Evolutionary conservation across 345 rosid species (phyloP).

Genomic region (Gossypium mustelinum): DNA sequence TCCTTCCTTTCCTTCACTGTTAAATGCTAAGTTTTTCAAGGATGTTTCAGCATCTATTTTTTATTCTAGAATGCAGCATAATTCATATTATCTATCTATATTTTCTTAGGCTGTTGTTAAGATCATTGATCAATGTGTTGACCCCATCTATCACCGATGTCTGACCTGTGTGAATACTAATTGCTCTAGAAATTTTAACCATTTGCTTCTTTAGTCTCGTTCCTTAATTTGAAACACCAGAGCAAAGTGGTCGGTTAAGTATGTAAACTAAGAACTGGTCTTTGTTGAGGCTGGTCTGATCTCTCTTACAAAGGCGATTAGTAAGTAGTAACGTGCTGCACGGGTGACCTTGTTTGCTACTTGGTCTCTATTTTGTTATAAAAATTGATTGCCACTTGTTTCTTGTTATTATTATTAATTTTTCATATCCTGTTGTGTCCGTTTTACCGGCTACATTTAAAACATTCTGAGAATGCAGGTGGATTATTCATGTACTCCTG

Average conservation of each 20-base stretch:
- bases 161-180: not conserved
- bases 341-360: conserved; percentile 3
- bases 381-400: not conserved
- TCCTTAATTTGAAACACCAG: not conserved
- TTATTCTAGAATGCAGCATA: not conserved
- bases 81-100: not conserved
- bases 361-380: not conserved
- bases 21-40: not conserved
- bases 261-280: not conserved
- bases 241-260: not conserved
- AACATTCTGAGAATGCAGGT: conserved; percentile 35
- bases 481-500: conserved; percentile 69
- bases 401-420: not conserved
- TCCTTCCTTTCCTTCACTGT: not conserved
- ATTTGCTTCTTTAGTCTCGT: not conserved
- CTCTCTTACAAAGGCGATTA: not conserved
- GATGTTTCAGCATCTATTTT: not conserved
- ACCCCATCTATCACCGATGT: too few species aligned
- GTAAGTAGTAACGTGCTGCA: conserved; percentile 2
- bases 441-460: not conserved
- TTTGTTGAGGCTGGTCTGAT: not conserved
- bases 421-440: not conserved
- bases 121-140: not conserved
- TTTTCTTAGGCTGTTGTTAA: not conserved
- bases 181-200: not conserved